Evolutionary conservation across 371 early-diverging fungal species (phyloP).

Genomic region (Syncephalastrum sp.): DNA sequence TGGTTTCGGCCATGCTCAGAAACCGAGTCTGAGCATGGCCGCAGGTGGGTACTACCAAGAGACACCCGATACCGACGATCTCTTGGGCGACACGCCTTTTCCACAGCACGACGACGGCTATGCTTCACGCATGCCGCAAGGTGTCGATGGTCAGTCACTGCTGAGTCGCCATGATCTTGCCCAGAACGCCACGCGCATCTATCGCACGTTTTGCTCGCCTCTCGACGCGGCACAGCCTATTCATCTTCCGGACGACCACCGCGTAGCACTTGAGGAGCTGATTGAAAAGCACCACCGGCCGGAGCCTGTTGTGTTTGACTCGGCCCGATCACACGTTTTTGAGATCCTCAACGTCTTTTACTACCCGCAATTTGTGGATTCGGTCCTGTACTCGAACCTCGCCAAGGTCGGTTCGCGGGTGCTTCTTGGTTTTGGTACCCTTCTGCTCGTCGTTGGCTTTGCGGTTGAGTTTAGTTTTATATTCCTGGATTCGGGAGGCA

Average conservation of each 20-base stretch:
- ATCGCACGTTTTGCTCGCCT: constrained; percentile 40
- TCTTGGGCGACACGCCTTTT: constrained; percentile 15
- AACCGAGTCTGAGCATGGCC: constrained; percentile 2
- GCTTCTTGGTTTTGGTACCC: constrained; percentile 19
- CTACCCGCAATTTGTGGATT: constrained; percentile 46
- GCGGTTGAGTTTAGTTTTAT: constrained; percentile 40
- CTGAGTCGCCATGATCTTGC: constrained; percentile 37
- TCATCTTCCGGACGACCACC: constrained; percentile 46
- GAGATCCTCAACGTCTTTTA: constrained; percentile 51
- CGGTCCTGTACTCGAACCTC: constrained; percentile 37
- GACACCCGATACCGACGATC: constrained; percentile 32
- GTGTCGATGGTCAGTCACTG: constrained; percentile 15
- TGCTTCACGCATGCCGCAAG: constrained; percentile 30
- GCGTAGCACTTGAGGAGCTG: constrained; percentile 37
- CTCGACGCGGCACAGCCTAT: constrained; percentile 43
- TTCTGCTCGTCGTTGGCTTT: constrained; percentile 37
- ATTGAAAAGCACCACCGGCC: constrained; percentile 42
- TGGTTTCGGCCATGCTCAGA: not conserved
- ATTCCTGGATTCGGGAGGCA: constrained; percentile 28
- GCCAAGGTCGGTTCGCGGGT: constrained; percentile 21
- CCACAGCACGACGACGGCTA: constrained; percentile 17
- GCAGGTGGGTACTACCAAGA: constrained; percentile 13
- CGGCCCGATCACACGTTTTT: constrained; percentile 43
- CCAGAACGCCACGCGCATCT: constrained; percentile 47
- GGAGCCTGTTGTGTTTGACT: constrained; percentile 49